Conservation (phyloP, 2,329 filamentous ascomycete species). For the Didymella lethalis region DNA sequence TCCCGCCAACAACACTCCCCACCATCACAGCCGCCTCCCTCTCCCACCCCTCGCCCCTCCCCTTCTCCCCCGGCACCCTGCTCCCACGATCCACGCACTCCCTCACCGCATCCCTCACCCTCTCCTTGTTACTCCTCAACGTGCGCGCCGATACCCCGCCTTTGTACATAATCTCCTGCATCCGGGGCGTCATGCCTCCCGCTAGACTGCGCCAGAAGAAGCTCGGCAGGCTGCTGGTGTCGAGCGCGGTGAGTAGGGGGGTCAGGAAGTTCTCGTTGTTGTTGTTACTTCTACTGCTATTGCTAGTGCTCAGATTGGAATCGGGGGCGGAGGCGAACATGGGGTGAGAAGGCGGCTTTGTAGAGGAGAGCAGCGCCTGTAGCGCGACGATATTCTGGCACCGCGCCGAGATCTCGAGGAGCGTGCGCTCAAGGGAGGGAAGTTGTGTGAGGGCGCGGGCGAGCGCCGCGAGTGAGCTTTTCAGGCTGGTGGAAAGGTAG, state of each 20-base stretch:
- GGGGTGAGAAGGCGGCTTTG: conserved; percentile 73
- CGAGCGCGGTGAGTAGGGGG: conserved; percentile 77
- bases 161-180: conserved; percentile 82
- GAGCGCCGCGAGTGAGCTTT: conserved; percentile 78
- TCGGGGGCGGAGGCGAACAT: conserved; percentile 55
- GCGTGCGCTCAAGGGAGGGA: conserved; percentile 79
- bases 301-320: too few species aligned
- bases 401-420: conserved; percentile 80
- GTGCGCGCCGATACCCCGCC: conserved; percentile 86
- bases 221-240: conserved; percentile 84
- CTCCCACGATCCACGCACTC: conserved; percentile 85
- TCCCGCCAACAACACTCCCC: conserved; percentile 73
- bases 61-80: conserved; percentile 66
- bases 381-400: conserved; percentile 94
- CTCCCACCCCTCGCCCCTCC: conserved; percentile 71
- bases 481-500: conserved; percentile 82
- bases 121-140: conserved; percentile 76
- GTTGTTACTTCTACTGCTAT: too few species aligned
- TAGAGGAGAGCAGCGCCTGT: conserved; percentile 75
- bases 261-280: conserved; percentile 66
- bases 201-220: conserved; percentile 96
- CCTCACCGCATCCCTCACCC: conserved; percentile 77
- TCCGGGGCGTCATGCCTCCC: conserved; percentile 74
- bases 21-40: conserved; percentile 96
- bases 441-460: conserved; percentile 79